These are phyloP conservation scores for Echinosphaeria canescens DNA, from an alignment of 2,329 filamentous ascomycete genomes.

Conservation along the genomic window DNA sequence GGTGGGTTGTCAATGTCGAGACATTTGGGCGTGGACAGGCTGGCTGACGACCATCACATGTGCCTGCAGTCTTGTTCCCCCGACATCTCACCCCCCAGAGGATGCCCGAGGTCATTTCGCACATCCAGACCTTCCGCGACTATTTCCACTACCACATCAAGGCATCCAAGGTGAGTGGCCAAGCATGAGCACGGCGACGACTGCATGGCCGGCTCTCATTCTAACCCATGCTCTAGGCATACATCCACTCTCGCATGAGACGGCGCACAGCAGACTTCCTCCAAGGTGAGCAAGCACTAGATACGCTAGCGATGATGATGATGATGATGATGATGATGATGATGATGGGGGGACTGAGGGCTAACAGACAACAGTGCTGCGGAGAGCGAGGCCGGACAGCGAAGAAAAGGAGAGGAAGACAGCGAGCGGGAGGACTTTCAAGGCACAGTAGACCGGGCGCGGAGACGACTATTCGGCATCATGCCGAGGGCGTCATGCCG, in stretches of 20 bases:
- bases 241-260: constrained; percentile 96
- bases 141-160: constrained; percentile 99
- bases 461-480: too few species aligned
- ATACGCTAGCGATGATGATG: background rate
- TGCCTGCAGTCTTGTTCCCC: constrained; percentile 65
- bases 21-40: too few species aligned
- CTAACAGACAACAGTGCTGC: constrained; percentile 43
- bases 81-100: constrained; percentile 80
- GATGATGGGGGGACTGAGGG: constrained; percentile 18
- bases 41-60: too few species aligned
- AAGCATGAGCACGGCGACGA: constrained; percentile 6
- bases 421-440: constrained; percentile 87
- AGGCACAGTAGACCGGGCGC: constrained; percentile 21
- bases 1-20: constrained; percentile 42
- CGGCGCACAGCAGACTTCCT: constrained; percentile 95
- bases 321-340: too few species aligned
- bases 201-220: too few species aligned
- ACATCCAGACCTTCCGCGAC: constrained; percentile 98
- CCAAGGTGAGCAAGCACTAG: constrained; percentile 43
- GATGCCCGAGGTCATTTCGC: constrained; percentile 88
- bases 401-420: constrained; percentile 98
- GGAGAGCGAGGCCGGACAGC: constrained; percentile 81
- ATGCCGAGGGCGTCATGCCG: too few species aligned
- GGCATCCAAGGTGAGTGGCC: constrained; percentile 90
- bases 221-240: too few species aligned